A percentile compares a stretch with the other conserved stretches of the same genome.
These are phyloP conservation scores for Kwoniella mangroviensis DNA, from an alignment of 768 basidiomycete species.

Conservation along the genomic window DNA sequence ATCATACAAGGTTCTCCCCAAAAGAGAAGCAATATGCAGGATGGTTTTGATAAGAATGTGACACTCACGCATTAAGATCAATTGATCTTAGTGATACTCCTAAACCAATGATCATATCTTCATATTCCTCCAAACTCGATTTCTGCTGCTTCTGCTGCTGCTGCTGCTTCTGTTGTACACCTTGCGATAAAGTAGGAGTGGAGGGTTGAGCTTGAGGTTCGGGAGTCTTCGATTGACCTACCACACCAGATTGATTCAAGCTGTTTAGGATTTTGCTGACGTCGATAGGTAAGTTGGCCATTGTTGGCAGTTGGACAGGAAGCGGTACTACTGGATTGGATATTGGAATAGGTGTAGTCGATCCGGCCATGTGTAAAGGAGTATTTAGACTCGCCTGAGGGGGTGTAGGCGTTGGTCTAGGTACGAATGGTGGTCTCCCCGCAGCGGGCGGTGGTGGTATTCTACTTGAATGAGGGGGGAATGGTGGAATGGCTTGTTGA, in stretches of 20 bases:
- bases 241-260: constrained; percentile 35
- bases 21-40: neutral
- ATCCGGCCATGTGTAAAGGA: constrained; percentile 45
- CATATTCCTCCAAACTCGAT: constrained; percentile 44
- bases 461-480: constrained; percentile 1
- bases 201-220: constrained; percentile 12
- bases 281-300: constrained; percentile 45
- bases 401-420: constrained; percentile 10
- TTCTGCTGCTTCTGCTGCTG: constrained; percentile 12
- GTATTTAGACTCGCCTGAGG: constrained; percentile 17
- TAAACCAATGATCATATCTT: constrained; percentile 52
- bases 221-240: constrained; percentile 38
- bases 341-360: constrained; percentile 28
- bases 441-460: constrained; percentile 51
- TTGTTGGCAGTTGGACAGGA: constrained; percentile 43
- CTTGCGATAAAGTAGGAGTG: neutral
- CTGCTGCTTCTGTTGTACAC: neutral
- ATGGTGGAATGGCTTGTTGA: constrained; percentile 1
- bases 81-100: constrained; percentile 37
- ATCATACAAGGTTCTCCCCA: neutral
- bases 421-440: constrained; percentile 21
- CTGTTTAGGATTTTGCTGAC: constrained; percentile 42
- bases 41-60: neutral
- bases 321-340: constrained; percentile 54
- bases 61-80: constrained; percentile 48